Conservation (phyloP, 2,329 filamentous ascomycete species). For the Colletotrichum musae region DNA sequence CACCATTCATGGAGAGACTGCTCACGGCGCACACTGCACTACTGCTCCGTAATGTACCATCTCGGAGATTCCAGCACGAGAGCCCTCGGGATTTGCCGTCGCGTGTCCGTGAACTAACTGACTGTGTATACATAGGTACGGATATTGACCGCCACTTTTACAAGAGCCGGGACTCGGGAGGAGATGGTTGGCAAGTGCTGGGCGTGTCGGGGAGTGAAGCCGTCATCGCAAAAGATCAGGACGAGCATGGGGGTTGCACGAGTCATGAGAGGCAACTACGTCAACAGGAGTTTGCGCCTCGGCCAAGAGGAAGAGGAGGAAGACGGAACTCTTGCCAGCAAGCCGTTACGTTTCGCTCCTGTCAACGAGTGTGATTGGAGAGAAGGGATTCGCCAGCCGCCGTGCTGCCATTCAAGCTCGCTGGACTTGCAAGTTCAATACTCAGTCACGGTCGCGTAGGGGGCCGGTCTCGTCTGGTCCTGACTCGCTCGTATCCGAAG, state of each 20-base stretch:
- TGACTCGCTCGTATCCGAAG: conserved; percentile 41
- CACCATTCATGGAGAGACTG: too few relatives aligned
- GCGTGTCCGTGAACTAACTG: background rate
- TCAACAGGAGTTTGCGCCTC: conserved; percentile 13
- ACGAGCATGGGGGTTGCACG: conserved; percentile 33
- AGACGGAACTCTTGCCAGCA: conserved; percentile 1
- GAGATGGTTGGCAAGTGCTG: conserved; percentile 24
- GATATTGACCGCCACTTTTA: conserved; percentile 34
- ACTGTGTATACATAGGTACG: background rate
- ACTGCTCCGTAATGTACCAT: background rate
- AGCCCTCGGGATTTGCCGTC: conserved; percentile 15
- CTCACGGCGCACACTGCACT: too few relatives aligned
- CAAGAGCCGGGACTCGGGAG: background rate
- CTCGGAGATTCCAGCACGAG: conserved; percentile 1
- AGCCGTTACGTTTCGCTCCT: conserved; percentile 24
- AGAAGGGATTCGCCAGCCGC: conserved; percentile 15
- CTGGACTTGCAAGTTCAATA: background rate
- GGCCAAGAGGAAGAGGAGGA: too few relatives aligned
- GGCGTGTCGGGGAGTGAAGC: background rate
- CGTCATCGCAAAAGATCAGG: conserved; percentile 15
- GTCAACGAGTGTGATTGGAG: conserved; percentile 8
- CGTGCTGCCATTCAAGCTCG: background rate
- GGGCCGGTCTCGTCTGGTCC: conserved; percentile 25
- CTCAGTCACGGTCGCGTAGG: conserved; percentile 24
- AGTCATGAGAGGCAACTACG: conserved; percentile 38